Base-by-base conservation (phyloP, 1,139 yeast species). In the Candida sp. region DNA sequence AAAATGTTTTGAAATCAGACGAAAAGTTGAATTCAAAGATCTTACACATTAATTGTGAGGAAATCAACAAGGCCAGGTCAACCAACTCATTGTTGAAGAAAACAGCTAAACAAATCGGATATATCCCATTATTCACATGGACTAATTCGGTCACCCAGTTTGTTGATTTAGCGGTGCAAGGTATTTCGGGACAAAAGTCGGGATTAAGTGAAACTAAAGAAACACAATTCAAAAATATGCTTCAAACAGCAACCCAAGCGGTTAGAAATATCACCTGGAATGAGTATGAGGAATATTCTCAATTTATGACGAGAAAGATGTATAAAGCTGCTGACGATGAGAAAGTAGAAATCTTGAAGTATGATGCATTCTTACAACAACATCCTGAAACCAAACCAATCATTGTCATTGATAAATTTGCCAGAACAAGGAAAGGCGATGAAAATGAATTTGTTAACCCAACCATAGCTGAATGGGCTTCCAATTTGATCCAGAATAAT, bases 111-210 rank as follows among this genome's bases (percentile, higher is more conserved):
- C 91, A 88, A 58, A 60, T 90, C 33, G 98, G 99, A 0, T 93
- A 93, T 62, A 88, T 80, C 69, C 99, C 99, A 0, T 84, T 89
- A 3, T 93, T 93, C 61, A 87, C 97, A 8, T 93, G 98, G 97
- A 70, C 91, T 49, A 89, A 88, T 58, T 79, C 87, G 4, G 68
- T 91, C 22, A 81, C 96, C 0, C 81, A 82, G 48, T 84, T 90
- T 48, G 68, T 89, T 43, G 99, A 93, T 63, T 75, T 95, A 54
- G 90, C 84, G 43, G 87, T 87, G 15, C 96, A 89, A 60, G 93
- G 97, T 43, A 61, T 93, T 38, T 90, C 97, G 1, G 99, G 99
- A 0, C 97, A 90, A 61, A 89, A 89, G 57, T 85, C 97, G 1
- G 98, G 98, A 0, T 72, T 93, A 43, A 81, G 95, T 27, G 98